phyloP scores from a whole-genome alignment of 805 yeast genomes.

The Komagataella kurtzmanii region DNA sequence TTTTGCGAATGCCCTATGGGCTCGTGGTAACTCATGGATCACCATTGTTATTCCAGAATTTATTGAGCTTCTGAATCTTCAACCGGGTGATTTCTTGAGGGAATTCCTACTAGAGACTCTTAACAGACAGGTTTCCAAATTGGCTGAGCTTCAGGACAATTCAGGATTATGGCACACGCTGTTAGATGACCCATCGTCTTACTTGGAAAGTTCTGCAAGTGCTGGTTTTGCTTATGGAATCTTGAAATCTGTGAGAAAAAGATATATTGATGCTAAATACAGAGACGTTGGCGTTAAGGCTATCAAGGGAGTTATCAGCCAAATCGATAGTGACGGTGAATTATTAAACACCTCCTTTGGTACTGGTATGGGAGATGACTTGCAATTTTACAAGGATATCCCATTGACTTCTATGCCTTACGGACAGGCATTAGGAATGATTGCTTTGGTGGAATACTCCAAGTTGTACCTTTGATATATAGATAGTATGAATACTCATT shows the following conservation, averaged over 20 bases:
- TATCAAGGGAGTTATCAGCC: slow-evolving; percentile 16
- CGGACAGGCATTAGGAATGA: slow-evolving; percentile 20
- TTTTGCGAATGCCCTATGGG: slow-evolving; percentile 20
- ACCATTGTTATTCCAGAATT: slow-evolving; percentile 23
- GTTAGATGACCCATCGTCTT: slow-evolving; percentile 16
- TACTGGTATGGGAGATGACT: slow-evolving; percentile 20
- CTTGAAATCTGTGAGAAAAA: slow-evolving; percentile 17
- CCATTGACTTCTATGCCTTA: slow-evolving; percentile 17
- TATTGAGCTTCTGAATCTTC: slow-evolving; percentile 16
- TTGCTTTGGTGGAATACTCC: slow-evolving; percentile 19
- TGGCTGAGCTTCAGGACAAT: slow-evolving; percentile 15
- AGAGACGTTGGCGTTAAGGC: slow-evolving; percentile 15
- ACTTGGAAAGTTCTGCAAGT: slow-evolving; percentile 19
- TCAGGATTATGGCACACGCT: slow-evolving; percentile 21
- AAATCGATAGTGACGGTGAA: slow-evolving; percentile 18
- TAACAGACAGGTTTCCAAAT: slow-evolving; percentile 16
- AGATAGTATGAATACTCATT: too few species aligned
- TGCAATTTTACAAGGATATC: slow-evolving; percentile 21
- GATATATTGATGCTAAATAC: slow-evolving; percentile 14
- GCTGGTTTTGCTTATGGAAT: slow-evolving; percentile 25
- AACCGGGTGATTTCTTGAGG: slow-evolving; percentile 15
- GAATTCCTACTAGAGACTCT: slow-evolving; percentile 16
- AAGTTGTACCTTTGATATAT: slow-evolving; percentile 8
- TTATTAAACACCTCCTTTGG: slow-evolving; percentile 21
- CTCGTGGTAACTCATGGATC: slow-evolving; percentile 23